A percentile compares a stretch with the other conserved stretches of the same genome.
These are phyloP conservation scores for Inga laurina DNA, from an alignment of 306 rosid species.

Conservation along the genomic window DNA sequence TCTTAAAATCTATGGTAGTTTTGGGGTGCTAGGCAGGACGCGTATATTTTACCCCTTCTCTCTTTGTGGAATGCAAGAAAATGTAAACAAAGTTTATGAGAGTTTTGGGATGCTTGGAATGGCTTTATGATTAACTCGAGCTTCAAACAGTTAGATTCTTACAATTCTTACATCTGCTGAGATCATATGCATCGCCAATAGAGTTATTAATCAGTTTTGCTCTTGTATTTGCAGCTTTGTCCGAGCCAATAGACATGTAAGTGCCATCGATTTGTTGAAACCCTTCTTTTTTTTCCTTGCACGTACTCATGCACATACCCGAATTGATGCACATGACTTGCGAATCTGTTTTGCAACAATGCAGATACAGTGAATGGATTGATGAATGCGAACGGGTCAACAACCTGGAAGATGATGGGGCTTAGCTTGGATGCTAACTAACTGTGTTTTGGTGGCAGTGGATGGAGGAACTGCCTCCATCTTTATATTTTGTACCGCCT, in stretches of 20 bases:
- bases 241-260: slow-evolving; percentile 92
- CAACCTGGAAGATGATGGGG: slow-evolving; percentile 71
- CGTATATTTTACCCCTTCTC: neutral
- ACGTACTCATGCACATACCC: neutral
- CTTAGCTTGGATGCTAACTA: slow-evolving; percentile 22
- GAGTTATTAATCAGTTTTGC: slow-evolving; percentile 8
- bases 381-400: slow-evolving; percentile 94
- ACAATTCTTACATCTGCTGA: neutral
- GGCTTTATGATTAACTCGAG: neutral
- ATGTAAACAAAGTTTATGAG: neutral
- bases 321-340: neutral
- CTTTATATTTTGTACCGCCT: slow-evolving; percentile 1
- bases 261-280: slow-evolving; percentile 29
- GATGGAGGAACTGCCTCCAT: slow-evolving; percentile 18
- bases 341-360: slow-evolving; percentile 24
- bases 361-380: slow-evolving; percentile 96
- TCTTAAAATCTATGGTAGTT: neutral
- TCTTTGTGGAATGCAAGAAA: neutral
- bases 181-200: slow-evolving; percentile 11
- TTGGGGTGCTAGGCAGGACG: neutral
- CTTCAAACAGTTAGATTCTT: neutral
- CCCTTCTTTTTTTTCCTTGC: neutral
- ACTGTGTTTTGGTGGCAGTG: neutral
- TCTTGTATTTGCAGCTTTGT: slow-evolving; percentile 62
- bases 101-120: neutral